These are phyloP conservation scores for Globisporangium spinosum DNA, from an alignment of 352 stramenopile species.

Conservation along the genomic window DNA sequence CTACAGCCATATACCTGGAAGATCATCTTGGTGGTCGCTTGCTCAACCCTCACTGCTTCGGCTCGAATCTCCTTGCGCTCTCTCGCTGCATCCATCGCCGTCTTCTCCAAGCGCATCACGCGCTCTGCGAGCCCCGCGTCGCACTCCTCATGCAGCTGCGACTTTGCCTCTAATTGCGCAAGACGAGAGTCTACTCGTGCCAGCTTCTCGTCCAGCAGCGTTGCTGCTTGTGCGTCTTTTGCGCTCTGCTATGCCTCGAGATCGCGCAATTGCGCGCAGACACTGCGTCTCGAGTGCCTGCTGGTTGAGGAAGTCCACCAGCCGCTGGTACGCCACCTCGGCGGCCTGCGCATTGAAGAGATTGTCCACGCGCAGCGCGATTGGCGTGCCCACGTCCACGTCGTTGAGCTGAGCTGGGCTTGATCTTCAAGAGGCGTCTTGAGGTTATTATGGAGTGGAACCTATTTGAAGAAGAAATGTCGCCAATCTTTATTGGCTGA, in stretches of 20 bases:
- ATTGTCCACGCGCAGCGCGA: conserved; percentile 28
- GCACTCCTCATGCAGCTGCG: not conserved
- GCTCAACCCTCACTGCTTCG: conserved; percentile 17
- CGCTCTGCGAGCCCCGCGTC: not conserved
- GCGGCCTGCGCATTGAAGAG: conserved; percentile 54
- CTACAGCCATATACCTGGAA: conserved; percentile 8
- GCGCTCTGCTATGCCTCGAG: conserved; percentile 26
- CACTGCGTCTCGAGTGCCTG: conserved; percentile 39
- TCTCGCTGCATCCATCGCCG: conserved; percentile 19
- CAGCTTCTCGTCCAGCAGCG: not conserved
- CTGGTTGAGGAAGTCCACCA: conserved; percentile 62
- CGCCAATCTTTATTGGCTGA: not conserved
- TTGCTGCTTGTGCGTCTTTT: not conserved
- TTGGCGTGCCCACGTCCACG: not conserved
- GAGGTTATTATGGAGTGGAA: not conserved
- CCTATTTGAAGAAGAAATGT: not conserved
- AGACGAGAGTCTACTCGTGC: conserved; percentile 1
- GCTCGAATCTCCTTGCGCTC: conserved; percentile 25
- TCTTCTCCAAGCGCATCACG: conserved; percentile 16
- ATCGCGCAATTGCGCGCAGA: conserved; percentile 29
- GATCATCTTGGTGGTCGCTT: conserved; percentile 21
- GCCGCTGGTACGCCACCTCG: conserved; percentile 45
- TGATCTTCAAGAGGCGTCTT: not conserved
- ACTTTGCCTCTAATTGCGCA: conserved; percentile 15
- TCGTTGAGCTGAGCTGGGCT: not conserved